A percentile compares a stretch with the other conserved stretches of the same genome.
These are phyloP conservation scores for Backusella australiensis DNA, from an alignment of 192 early-diverging fungal genomes.

Conservation along the genomic window DNA sequence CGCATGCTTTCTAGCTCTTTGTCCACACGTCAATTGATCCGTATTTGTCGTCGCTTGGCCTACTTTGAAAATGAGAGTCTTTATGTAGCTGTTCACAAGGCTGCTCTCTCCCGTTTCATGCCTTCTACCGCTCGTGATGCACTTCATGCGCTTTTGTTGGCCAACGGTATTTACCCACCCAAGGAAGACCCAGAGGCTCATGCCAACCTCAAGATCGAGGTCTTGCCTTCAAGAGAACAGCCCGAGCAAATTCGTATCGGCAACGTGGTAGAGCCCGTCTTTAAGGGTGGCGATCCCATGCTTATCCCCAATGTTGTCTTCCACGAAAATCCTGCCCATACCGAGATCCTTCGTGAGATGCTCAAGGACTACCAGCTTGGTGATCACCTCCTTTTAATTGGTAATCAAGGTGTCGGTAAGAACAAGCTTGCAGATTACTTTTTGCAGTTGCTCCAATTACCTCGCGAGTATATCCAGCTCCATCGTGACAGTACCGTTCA, in stretches of 20 bases:
- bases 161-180: constrained; percentile 51
- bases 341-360: constrained; percentile 70
- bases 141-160: constrained; percentile 56
- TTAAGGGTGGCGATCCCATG: constrained; percentile 55
- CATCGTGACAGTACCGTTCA: constrained; percentile 81
- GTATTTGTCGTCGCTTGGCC: constrained; percentile 64
- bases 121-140: constrained; percentile 66
- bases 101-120: constrained; percentile 68
- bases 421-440: constrained; percentile 69
- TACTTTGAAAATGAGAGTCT: constrained; percentile 63
- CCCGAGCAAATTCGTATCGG: constrained; percentile 57
- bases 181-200: constrained; percentile 28
- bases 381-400: constrained; percentile 81
- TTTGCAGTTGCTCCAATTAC: constrained; percentile 64
- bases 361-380: constrained; percentile 75
- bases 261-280: constrained; percentile 44
- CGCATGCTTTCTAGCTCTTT: constrained; percentile 56
- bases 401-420: constrained; percentile 77
- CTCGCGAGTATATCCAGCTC: constrained; percentile 78
- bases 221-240: constrained; percentile 44
- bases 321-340: constrained; percentile 75
- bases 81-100: constrained; percentile 60
- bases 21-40: constrained; percentile 74
- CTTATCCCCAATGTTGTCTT: constrained; percentile 67
- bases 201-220: constrained; percentile 45